Conservation (phyloP, 1,139 yeast genomes). For the Kurtzmaniella quercitrusa region DNA sequence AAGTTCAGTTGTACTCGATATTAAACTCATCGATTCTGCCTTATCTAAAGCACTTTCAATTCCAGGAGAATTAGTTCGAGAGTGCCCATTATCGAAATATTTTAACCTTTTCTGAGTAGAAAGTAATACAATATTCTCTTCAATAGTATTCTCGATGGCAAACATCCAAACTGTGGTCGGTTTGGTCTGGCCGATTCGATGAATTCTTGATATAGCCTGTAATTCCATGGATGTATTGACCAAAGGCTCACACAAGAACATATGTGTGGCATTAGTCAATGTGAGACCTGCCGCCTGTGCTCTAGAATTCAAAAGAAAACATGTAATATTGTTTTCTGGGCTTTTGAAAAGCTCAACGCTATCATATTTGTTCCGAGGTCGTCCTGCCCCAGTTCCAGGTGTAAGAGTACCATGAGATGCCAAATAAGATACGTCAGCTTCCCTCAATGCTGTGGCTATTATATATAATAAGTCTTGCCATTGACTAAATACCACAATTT, state of each 20-base stretch:
- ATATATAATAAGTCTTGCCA: slow-evolving; percentile 74
- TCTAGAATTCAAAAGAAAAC: slow-evolving; percentile 78
- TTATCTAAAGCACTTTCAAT: slow-evolving; percentile 14
- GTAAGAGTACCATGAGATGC: slow-evolving; percentile 37
- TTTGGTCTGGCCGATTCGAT: slow-evolving; percentile 81
- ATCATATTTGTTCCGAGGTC: slow-evolving; percentile 27
- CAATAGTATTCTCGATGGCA: slow-evolving; percentile 80
- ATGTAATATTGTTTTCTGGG: slow-evolving; percentile 57
- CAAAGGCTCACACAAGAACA: slow-evolving; percentile 84
- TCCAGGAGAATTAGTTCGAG: not conserved
- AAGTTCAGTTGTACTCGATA: slow-evolving; percentile 46
- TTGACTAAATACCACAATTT: slow-evolving; percentile 82
- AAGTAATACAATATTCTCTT: slow-evolving; percentile 71
- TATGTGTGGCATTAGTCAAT: slow-evolving; percentile 85
- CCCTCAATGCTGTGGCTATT: slow-evolving; percentile 61
- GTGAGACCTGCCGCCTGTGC: slow-evolving; percentile 90
- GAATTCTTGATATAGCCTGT: slow-evolving; percentile 89
- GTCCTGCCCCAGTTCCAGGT: slow-evolving; percentile 28
- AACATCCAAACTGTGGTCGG: slow-evolving; percentile 91
- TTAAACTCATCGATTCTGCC: slow-evolving; percentile 36
- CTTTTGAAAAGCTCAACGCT: slow-evolving; percentile 63
- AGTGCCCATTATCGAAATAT: slow-evolving; percentile 18
- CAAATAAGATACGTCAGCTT: slow-evolving; percentile 51
- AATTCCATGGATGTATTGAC: slow-evolving; percentile 83
- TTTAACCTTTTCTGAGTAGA: slow-evolving; percentile 49